phyloP scores from a whole-genome alignment of 306 rosid genomes.

The barrel medic (Medicago truncatula) region MtrunA17r5.0-ANR NC_053042.1:17513001-17513500 shows the following conservation, averaged over 20 bases:
- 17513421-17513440: conserved; percentile 47
- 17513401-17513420: conserved; percentile 40
- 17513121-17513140: not conserved
- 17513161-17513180: too few relatives aligned
- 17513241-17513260: too few relatives aligned
- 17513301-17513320: too few relatives aligned
- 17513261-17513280: too few relatives aligned
- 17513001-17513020: conserved; percentile 26
- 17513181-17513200: too few relatives aligned
- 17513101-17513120: not conserved
- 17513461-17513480: conserved; percentile 49
- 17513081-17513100: not conserved
- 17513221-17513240: too few relatives aligned
- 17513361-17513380: conserved; percentile 40
- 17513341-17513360: conserved; percentile 36
- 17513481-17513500: not conserved
- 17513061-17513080: not conserved
- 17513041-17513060: conserved; percentile 14
- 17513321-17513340: not conserved
- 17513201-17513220: too few relatives aligned
- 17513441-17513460: conserved; percentile 45
- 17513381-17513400: conserved; percentile 28
- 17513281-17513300: too few relatives aligned
- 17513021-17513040: conserved; percentile 2
- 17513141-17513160: too few relatives aligned